Conservation (phyloP, 2,329 filamentous ascomycete species). For the Colletotrichum limetticola region DNA sequence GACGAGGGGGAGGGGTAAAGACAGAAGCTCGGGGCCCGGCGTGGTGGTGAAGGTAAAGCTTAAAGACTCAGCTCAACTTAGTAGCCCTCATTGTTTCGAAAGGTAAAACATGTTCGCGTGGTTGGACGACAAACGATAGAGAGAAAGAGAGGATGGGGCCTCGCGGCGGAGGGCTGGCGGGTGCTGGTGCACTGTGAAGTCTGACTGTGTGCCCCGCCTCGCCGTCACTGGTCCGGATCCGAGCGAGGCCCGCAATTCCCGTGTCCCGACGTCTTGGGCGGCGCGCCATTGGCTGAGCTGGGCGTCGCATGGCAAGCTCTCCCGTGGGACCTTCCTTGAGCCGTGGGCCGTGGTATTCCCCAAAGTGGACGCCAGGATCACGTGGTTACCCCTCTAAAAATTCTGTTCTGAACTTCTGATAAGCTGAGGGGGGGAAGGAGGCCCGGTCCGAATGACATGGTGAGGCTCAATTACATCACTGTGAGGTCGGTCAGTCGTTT, state of each 20-base stretch:
- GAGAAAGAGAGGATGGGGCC: background rate
- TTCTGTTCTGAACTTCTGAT: slow-evolving; percentile 7
- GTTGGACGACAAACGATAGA: slow-evolving; percentile 14
- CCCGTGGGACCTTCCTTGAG: too few relatives aligned
- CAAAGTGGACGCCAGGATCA: background rate
- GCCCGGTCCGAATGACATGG: slow-evolving; percentile 11
- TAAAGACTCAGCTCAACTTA: slow-evolving; percentile 9
- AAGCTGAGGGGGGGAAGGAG: background rate
- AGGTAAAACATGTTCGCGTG: slow-evolving; percentile 23
- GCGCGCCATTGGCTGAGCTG: slow-evolving; percentile 5
- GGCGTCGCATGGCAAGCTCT: background rate
- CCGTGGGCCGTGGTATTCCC: too few relatives aligned
- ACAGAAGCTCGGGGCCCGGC: slow-evolving; percentile 8
- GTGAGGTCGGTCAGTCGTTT: background rate
- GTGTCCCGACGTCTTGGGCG: slow-evolving; percentile 3
- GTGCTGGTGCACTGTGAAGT: slow-evolving; percentile 17
- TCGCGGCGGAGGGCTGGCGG: slow-evolving; percentile 13
- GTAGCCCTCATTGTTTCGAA: slow-evolving; percentile 26
- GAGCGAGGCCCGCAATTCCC: slow-evolving; percentile 8
- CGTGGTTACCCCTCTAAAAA: slow-evolving; percentile 27
- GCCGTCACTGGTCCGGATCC: slow-evolving; percentile 34
- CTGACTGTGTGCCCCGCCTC: slow-evolving; percentile 25
- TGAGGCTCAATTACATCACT: slow-evolving; percentile 29
- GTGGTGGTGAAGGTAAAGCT: slow-evolving; percentile 26
- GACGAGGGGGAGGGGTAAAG: background rate